A percentile compares a stretch with the other conserved stretches of the same genome.
These are phyloP conservation scores for Fusarium euwallaceae DNA, from an alignment of 2,329 filamentous ascomycete species.

Conservation along the genomic window DNA sequence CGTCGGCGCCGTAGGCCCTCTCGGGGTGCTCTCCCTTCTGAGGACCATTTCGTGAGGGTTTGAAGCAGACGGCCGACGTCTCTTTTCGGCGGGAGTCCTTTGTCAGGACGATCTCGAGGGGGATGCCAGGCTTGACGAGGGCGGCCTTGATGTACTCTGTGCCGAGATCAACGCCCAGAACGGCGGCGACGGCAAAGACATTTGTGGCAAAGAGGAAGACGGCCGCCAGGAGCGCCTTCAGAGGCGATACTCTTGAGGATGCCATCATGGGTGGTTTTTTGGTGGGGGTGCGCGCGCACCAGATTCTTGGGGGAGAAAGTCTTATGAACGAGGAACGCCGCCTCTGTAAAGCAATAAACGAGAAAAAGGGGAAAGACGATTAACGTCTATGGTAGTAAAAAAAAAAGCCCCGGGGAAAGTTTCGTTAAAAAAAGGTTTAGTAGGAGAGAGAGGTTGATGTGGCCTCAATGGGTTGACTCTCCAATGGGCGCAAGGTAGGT, in stretches of 20 bases:
- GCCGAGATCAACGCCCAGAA: conserved; percentile 92
- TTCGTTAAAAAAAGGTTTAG: conserved; percentile 20
- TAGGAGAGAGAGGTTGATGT: conserved; percentile 50
- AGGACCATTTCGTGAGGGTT: conserved; percentile 78
- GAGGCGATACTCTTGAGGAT: conserved; percentile 50
- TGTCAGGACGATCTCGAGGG: conserved; percentile 96
- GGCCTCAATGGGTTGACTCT: conserved; percentile 49
- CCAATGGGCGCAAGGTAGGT: conserved; percentile 29
- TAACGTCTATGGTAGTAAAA: conserved; percentile 26
- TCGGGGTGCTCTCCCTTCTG: conserved; percentile 82
- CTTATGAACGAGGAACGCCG: conserved; percentile 24
- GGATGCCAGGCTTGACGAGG: conserved; percentile 95
- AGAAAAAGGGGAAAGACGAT: conserved; percentile 29
- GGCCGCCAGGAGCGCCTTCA: conserved; percentile 56
- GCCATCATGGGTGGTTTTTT: conserved; percentile 49
- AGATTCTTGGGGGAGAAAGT: conserved; percentile 17
- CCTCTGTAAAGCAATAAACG: conserved; percentile 17
- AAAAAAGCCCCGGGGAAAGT: conserved; percentile 29
- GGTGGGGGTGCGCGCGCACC: conserved; percentile 45
- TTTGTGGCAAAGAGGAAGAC: conserved; percentile 56
- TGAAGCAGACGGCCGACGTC: conserved; percentile 90
- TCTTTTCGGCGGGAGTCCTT: conserved; percentile 99
- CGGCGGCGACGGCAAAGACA: conserved; percentile 73
- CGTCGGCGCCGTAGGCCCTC: conserved; percentile 91
- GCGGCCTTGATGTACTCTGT: conserved; percentile 98